Base-by-base conservation (phyloP, 169 alveolate species). In the Plasmodium fragile region DNA sequence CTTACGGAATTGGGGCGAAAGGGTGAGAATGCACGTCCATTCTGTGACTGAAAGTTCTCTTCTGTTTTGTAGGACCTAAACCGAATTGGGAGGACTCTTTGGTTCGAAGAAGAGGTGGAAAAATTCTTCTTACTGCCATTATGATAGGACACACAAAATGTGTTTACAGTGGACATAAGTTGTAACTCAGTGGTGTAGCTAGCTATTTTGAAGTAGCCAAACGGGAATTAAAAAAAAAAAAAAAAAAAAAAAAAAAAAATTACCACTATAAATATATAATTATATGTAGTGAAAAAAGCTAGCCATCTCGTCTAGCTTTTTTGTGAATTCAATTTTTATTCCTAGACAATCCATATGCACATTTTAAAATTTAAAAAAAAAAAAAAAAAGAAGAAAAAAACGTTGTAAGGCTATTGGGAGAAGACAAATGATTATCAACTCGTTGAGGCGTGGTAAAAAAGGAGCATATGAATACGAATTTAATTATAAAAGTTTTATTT, bases 181-280 rank as follows among this genome's bases (percentile, higher is more conserved):
- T 49, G 22, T 49, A 43, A 43, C 59, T 13, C 59, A 22, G 16
- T 8, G 36, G 75, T 65, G 75, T 65, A 65, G 75, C 75, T 65
- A 65, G 75, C 75, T 39, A 65, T 65, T 65, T 25, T 65, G 75
- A 65, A 22, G 75, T 65, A 65, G 75, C 75, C 75, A 65, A 28
- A 22, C 5, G 75, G n/a, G 75, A 65, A 65, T 22, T 18, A 16
- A 65, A 65, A 65, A 65, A 65, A 65, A 65, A 65, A 65, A 65
- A 65, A 65, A 22, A 59, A 59, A 59, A 59, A 18, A 59, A 59
- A 1, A 1, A 55, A n/a, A 59, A 59, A 59, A 59, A 59, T n/a
- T 59, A 59, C 32, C 4, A 59, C 6, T 18, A 59, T 5, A 65
- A 65, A 11, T 45, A 11, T 49, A 13, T 13, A 49, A 13, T 49